Base-by-base conservation (phyloP, 1,139 yeast genomes). In the Yamadazyma dendronema region DNA sequence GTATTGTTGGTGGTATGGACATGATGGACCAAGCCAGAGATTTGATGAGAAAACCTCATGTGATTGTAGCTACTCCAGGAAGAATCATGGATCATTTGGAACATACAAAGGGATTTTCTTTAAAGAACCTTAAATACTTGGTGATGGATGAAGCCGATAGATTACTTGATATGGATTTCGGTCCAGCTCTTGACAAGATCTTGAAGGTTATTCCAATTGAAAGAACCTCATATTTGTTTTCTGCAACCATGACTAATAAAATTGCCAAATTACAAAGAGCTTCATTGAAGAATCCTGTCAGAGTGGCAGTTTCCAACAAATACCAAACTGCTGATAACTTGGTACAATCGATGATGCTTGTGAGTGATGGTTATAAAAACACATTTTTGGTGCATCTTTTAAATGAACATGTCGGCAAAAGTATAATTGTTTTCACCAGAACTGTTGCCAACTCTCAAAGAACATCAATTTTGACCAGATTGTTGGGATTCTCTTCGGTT, bases 91-190 rank as follows among this genome's bases (percentile, higher is more conserved):
- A 92, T 61, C 98, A 92, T 67, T 71, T 92, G 55, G 97, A 92
- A 57, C 84, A 88, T 54, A 92, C 97, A 9, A 88, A 88, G 59
- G 97, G 97, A 2, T 92, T 92, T 55, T 79, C 86, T 2, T 66
- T 92, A 48, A 79, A 88, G 44, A 83, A 84, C 39, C 70, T 92
- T 56, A 82, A 85, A 57, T 92, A 75, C 59, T 72, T 92, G 43
- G 95, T 92, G 6, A 84, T 92, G 87, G 98, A 92, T 62, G 98
- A 92, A 67, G 97, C 97, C 17, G 99, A 92, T 62, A 74, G 98
- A 57, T 72, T 94, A 49, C 71, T 92, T 53, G 98, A 92, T 67
- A 80, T 92, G 87, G 98, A 94, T 59, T 92, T 94, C 54, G 97
- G 96, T 11, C 96, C 96, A 28, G 96, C 92, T 15, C 71, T 92